Conservation (phyloP, 2,329 filamentous ascomycete genomes). For the Setomelanomma holmii region DNA sequence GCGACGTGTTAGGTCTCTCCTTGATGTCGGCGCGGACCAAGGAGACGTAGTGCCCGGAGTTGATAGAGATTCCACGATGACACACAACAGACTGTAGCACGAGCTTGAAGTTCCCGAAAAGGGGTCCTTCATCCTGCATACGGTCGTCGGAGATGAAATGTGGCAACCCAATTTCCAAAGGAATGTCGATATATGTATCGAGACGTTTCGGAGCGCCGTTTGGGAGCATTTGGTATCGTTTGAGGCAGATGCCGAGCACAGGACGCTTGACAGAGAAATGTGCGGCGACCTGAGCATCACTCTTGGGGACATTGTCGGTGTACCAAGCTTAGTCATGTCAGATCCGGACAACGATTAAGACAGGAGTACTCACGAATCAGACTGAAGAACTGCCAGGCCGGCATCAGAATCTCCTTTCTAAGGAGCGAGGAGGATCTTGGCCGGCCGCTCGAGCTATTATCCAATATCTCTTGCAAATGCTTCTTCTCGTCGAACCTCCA, state of each 20-base stretch:
- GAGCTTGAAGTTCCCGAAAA: constrained; percentile 91
- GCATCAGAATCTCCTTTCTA: constrained; percentile 87
- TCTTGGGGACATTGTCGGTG: constrained; percentile 68
- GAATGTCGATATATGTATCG: constrained; percentile 89
- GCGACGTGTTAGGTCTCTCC: constrained; percentile 48
- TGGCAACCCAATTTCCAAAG: constrained; percentile 80
- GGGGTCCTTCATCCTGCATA: constrained; percentile 68
- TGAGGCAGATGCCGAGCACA: constrained; percentile 90
- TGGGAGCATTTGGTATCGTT: constrained; percentile 80
- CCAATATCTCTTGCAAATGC: constrained; percentile 49
- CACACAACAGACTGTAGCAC: constrained; percentile 91
- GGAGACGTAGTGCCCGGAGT: constrained; percentile 90
- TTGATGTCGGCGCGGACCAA: constrained; percentile 74
- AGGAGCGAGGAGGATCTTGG: constrained; percentile 52
- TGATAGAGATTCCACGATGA: constrained; percentile 83
- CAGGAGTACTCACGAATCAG: constrained; percentile 79
- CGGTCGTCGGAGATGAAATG: constrained; percentile 88
- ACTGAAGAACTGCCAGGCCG: constrained; percentile 97
- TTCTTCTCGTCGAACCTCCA: constrained; percentile 61
- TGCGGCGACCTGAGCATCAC: constrained; percentile 82
- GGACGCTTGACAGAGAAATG: constrained; percentile 85
- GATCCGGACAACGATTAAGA: too few species aligned
- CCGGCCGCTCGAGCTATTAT: constrained; percentile 38
- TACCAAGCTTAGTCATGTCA: constrained; percentile 74
- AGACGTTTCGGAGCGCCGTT: constrained; percentile 73